Evolutionary conservation across 371 early-diverging fungal species (phyloP), one percentile per base, ranked within the genome.

Genomic region (Mortierella sp.): DNA sequence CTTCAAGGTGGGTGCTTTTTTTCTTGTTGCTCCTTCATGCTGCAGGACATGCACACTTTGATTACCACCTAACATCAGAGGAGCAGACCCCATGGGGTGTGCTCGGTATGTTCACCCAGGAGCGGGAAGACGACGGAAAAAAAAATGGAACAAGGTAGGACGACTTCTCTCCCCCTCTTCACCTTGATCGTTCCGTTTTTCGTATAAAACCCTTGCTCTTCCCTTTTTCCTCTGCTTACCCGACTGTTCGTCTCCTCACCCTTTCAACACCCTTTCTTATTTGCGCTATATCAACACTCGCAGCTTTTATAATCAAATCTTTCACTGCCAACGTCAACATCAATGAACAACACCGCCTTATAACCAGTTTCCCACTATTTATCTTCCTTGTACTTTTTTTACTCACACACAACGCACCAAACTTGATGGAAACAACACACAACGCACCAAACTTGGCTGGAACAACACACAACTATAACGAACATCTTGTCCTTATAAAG

Each of bases 211-310:
- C 17, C 23, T 21, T 0, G 44, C 5, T 39, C 17, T 32, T 21
- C 5, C 52, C 28, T 49, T 27, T 28, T 28, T 28, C 54, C 21
- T 8, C 46, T 41, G 27, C 53, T 42, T 44, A 32, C 56, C 17
- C 50, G 27, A 21, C 48, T 27, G n/a, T 15, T 57, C 46, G 24
- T 37, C 46, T 41, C 21, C 42, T 59, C 43, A 9, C 17, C n/a
- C 50, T 27, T 6, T 30, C 21, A 6, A 27, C 46, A 21, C 46
- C 47, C 26, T 23, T 32, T 23, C 37, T 6, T 21, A 14, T n/a
- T n/a, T n/a, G n/a, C n/a, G n/a, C n/a, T n/a, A n/a, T n/a, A n/a
- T n/a, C n/a, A n/a, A n/a, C 26, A 32, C 24, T 59, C 34, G 11
- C 15, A 12, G 30, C 30, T 46, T 12, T 28, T 47, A 21, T 37